Percentiles rank a stretch among this genome's conserved stretches.
Evolutionary conservation across 257 asterid species (phyloP).

Genomic region (Primulina tabacum): DNA sequence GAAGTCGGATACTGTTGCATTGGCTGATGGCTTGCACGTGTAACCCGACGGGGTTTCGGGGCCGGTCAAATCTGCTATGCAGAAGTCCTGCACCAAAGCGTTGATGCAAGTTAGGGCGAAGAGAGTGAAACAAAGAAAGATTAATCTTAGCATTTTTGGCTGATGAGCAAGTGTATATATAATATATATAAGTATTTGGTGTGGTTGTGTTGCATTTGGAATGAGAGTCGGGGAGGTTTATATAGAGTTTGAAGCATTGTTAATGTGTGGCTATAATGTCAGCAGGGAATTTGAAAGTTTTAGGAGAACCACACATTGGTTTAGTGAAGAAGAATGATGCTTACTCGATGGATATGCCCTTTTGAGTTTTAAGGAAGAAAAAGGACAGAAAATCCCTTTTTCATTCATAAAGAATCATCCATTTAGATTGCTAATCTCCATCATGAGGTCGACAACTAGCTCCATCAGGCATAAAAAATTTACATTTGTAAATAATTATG

Average conservation of each 20-base stretch:
- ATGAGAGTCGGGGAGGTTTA: not conserved
- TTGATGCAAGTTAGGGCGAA: constrained; percentile 28
- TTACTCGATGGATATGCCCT: not conserved
- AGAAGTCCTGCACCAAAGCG: constrained; percentile 63
- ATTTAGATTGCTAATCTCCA: too few species aligned
- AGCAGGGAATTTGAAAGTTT: not conserved
- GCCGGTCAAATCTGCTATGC: constrained; percentile 52
- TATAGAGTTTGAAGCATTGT: not conserved
- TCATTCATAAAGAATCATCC: too few species aligned
- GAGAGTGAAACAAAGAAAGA: constrained; percentile 32
- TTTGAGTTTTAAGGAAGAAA: not conserved
- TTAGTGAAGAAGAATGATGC: not conserved
- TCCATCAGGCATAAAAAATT: too few species aligned
- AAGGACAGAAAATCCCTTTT: not conserved
- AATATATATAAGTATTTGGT: too few species aligned
- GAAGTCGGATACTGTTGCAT: constrained; percentile 49
- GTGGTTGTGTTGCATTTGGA: not conserved
- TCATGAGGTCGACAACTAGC: too few species aligned
- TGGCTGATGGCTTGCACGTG: constrained; percentile 56
- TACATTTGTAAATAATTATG: too few species aligned
- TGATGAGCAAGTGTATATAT: not conserved
- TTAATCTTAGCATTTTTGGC: constrained; percentile 33
- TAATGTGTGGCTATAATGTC: not conserved
- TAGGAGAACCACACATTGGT: not conserved
- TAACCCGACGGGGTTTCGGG: constrained; percentile 60